Percentiles rank a stretch among this genome's conserved stretches.
These are phyloP conservation scores for Claviceps africana DNA, from an alignment of 2,329 filamentous ascomycete genomes.

Conservation along the genomic window DNA sequence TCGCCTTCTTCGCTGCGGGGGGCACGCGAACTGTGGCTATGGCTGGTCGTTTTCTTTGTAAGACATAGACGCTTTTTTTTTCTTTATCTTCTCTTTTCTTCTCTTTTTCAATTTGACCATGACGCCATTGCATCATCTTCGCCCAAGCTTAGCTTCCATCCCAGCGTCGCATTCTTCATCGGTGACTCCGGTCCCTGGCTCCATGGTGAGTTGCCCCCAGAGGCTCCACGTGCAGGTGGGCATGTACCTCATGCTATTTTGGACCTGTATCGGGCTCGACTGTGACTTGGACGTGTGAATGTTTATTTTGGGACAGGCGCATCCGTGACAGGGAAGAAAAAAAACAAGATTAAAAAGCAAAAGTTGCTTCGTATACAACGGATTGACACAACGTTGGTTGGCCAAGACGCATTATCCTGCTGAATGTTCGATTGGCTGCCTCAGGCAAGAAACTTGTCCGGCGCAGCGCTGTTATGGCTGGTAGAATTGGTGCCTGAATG, in stretches of 20 bases:
- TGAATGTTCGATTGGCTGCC: not conserved
- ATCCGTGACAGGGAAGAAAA: not conserved
- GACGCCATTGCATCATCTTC: not conserved
- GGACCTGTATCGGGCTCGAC: not conserved
- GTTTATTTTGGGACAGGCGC: not conserved
- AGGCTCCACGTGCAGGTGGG: constrained; percentile 2
- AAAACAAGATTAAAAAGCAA: not conserved
- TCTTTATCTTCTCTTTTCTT: too few relatives aligned
- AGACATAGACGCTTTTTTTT: not conserved
- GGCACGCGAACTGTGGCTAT: not conserved
- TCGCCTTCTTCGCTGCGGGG: not conserved
- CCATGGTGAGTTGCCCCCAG: not conserved
- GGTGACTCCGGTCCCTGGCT: constrained; percentile 1
- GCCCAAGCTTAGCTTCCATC: not conserved
- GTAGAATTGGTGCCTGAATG: too few relatives aligned
- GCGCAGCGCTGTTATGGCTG: not conserved
- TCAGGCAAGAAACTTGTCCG: not conserved
- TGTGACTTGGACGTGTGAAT: not conserved
- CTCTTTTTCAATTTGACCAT: too few relatives aligned
- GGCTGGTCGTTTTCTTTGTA: not conserved
- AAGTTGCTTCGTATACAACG: too few relatives aligned
- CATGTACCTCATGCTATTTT: constrained; percentile 1
- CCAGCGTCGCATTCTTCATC: not conserved
- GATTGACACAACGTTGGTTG: too few relatives aligned
- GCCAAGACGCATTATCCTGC: too few relatives aligned